Percentiles rank a stretch among this genome's conserved stretches.
phyloP scores from a whole-genome alignment of 192 early-diverging fungal genomes.

The Funneliformis geosporum region DNA sequence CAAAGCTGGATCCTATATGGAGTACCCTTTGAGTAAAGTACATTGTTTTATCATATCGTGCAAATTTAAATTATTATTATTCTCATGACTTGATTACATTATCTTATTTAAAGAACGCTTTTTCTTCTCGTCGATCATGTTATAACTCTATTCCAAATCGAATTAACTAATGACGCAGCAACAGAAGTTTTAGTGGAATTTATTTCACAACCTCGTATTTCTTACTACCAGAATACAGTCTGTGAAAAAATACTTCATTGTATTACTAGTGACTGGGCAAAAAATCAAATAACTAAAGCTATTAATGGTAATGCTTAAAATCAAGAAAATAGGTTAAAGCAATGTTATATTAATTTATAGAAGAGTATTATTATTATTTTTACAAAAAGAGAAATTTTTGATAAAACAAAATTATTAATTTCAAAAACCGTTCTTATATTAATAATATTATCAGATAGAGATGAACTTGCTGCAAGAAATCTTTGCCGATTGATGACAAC shows the following conservation, averaged over 20 bases:
- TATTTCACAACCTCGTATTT: slow-evolving; percentile 45
- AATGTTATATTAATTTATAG: no score
- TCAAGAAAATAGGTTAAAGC: not conserved
- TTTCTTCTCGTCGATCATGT: slow-evolving; percentile 46
- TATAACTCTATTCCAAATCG: slow-evolving; percentile 43
- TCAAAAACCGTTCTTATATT: no score
- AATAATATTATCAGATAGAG: slow-evolving; percentile 39
- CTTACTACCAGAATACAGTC: slow-evolving; percentile 42
- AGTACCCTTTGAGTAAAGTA: slow-evolving; percentile 52
- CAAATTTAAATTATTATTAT: not conserved
- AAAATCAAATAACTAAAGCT: slow-evolving; percentile 42
- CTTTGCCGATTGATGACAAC: slow-evolving; percentile 53
- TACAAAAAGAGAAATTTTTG: no score
- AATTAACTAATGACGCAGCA: slow-evolving; percentile 51
- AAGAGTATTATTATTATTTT: not conserved
- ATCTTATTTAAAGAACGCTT: slow-evolving; percentile 36
- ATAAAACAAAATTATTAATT: not conserved
- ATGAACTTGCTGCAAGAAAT: slow-evolving; percentile 49
- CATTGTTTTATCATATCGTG: not conserved
- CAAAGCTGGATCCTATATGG: slow-evolving; percentile 61
- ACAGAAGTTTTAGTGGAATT: slow-evolving; percentile 56
- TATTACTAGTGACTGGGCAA: slow-evolving; percentile 52
- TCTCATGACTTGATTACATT: not conserved
- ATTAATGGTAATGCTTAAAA: slow-evolving; percentile 40
- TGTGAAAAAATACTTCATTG: slow-evolving; percentile 50